Percentiles rank a stretch among this genome's conserved stretches.
phyloP scores from a whole-genome alignment of 805 yeast species.

The Priceomyces melissophilus region DNA sequence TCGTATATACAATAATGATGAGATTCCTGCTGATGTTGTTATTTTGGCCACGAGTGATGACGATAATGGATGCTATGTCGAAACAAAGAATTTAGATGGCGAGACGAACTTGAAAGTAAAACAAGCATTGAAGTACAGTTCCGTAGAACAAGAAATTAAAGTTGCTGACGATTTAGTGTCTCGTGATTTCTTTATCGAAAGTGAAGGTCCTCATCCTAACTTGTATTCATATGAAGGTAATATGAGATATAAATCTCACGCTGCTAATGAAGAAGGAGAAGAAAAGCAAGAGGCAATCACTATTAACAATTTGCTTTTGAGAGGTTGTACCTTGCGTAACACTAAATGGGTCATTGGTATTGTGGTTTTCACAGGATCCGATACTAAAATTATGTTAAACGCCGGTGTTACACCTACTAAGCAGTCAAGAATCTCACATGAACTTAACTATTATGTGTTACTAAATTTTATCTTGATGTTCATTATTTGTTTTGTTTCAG shows the following conservation, averaged over 20 bases:
- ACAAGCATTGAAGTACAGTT: constrained; percentile 64
- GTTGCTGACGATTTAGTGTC: constrained; percentile 35
- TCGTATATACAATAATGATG: constrained; percentile 65
- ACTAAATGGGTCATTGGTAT: constrained; percentile 82
- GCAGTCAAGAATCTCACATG: constrained; percentile 68
- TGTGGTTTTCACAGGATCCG: constrained; percentile 73
- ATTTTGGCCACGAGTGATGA: constrained; percentile 65
- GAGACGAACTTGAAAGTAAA: constrained; percentile 70
- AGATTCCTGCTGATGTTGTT: constrained; percentile 73
- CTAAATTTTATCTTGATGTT: constrained; percentile 65
- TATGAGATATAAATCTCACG: constrained; percentile 23
- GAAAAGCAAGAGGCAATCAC: constrained; percentile 59
- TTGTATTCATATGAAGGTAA: constrained; percentile 76
- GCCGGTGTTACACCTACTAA: constrained; percentile 79
- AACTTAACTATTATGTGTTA: constrained; percentile 65
- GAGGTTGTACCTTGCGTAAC: constrained; percentile 78
- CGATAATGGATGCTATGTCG: constrained; percentile 68
- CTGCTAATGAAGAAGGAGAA: constrained; percentile 2
- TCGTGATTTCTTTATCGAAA: constrained; percentile 63
- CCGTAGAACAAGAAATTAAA: constrained; percentile 40
- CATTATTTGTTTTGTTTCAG: constrained; percentile 64
- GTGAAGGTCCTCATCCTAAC: constrained; percentile 82
- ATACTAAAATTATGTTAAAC: constrained; percentile 78
- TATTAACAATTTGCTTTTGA: constrained; percentile 62
- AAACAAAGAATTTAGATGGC: constrained; percentile 42